Base-by-base conservation (phyloP, 257 asterid species). In the Leonotis leonurus region DNA sequence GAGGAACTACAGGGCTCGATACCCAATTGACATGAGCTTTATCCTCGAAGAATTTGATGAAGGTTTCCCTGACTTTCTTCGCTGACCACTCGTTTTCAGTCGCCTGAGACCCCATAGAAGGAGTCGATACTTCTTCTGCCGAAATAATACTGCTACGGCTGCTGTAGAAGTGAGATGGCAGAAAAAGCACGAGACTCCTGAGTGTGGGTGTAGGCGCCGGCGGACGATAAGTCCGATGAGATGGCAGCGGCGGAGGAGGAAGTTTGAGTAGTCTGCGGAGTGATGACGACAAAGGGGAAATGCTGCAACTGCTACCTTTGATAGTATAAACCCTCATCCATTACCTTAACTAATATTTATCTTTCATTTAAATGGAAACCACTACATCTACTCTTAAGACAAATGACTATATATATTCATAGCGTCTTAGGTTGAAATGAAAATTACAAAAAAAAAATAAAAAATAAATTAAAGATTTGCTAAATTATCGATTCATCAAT, bases 1-100 rank as follows among this genome's bases (percentile, higher is more conserved):
- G 83, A 21, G 99, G 99, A 74, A 92, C 96, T 30, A 92, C 97
- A 1, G 99, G 95, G 44, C 97, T 86, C 6, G 99, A 92, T 72
- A 58, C 77, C 86, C 94, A 88, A 30, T 76, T 11, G 3, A 78
- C 74, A 14, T 89, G 99, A n/a, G 46, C 78, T 66, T 77, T 89
- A 17, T 65, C 79, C 68, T 82, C 75, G 78, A 85, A 92, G 75
- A 83, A 92, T 3, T 61, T 67, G 73, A 92, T 5, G 69, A 81
- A 89, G 1, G 96, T 85, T 4, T 79, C 79, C 52, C 97, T 75
- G 0, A 81, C 85, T 59, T 72, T 72, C 26, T 27, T 80, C 1
- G 99, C 93, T 56, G 97, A 80, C 99, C 99, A 92, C 74, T 80
- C 86, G 77, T 54, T 13, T 26, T 58, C 82, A 9, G 73, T 60